These are phyloP conservation scores for Hypholoma fasciculare DNA, from an alignment of 768 basidiomycete genomes.

Conservation along the genomic window DNA sequence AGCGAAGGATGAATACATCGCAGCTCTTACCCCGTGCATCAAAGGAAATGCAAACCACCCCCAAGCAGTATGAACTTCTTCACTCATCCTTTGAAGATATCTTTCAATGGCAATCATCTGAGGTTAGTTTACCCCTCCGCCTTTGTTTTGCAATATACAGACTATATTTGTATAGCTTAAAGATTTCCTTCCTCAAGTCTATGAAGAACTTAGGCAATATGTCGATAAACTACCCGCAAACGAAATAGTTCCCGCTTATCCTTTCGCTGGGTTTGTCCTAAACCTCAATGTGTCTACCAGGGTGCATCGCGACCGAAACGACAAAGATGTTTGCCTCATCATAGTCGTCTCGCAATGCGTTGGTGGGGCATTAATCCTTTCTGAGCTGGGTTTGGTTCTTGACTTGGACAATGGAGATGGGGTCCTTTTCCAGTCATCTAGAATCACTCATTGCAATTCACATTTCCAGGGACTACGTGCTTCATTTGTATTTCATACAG, in stretches of 20 bases:
- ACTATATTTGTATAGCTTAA: not conserved
- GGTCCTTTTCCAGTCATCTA: constrained; percentile 17
- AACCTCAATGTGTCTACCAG: constrained; percentile 21
- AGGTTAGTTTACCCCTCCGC: not conserved
- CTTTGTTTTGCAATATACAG: too few relatives aligned
- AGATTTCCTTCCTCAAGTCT: not conserved
- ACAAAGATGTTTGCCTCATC: constrained; percentile 24
- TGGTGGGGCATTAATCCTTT: constrained; percentile 23
- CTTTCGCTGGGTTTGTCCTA: constrained; percentile 24
- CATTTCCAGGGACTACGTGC: constrained; percentile 19
- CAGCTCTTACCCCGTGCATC: constrained; percentile 1
- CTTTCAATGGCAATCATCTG: not conserved
- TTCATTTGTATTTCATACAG: constrained; percentile 23
- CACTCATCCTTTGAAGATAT: not conserved
- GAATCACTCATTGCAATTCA: constrained; percentile 24
- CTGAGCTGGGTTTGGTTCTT: constrained; percentile 21
- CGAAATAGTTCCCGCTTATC: constrained; percentile 12
- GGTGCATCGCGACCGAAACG: constrained; percentile 17
- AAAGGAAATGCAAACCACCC: not conserved
- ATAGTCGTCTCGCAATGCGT: constrained; percentile 16
- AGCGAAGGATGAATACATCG: not conserved
- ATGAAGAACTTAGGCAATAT: not conserved
- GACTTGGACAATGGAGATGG: constrained; percentile 15
- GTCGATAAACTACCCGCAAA: not conserved
- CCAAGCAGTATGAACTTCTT: not conserved